Evolutionary conservation across 345 rosid genomes (phyloP), one percentile per base, ranked within the genome.

Genomic region (Toxicodendron radicans): DNA sequence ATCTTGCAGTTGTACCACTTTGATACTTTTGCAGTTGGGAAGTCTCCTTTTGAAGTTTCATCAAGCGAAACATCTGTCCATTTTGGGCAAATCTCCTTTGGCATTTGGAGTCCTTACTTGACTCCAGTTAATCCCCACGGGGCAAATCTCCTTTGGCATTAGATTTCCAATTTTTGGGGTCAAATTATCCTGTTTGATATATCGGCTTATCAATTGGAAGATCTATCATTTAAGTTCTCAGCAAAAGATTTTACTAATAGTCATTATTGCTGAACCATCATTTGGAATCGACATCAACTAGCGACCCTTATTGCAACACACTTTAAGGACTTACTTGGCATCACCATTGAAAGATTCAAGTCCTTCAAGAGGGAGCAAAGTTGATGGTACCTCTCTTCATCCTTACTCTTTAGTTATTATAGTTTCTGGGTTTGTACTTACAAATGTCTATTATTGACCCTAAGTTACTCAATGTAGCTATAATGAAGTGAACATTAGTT

Each of bases 71-170:
- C 69, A 70, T 83, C 78, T 80, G 85, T 82, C 87, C 87, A 77
- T 74, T 74, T 62, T 76, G 86, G 91, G 90, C 88, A 87, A 87
- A 83, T 87, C 88, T 87, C 86, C 87, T 87, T 87, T 83, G 91
- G 91, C 87, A 79, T 68, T 60, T 46, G 80, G 87, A 80, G 86
- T 80, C 82, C 62, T 74, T 33, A 30, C 59, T 74, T 46, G 85
- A 70, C 78, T 82, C 86, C 82, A 57, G 64, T 79, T 78, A 58
- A 43, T 59, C 74, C 27, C 58, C 12, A 2, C 24, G 41, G 76
- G 84, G 78, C 75, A 80, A 73, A 80, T 76, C 79, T 81, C 83
- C 85, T 82, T 79, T 82, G 85, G 85, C 70, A 76, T 68, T 73
- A 64, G 75, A 78, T 75, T 82, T 85, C 79, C 68, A 52, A 23